These are phyloP conservation scores for Phytophthora cactorum DNA, from an alignment of 352 stramenopile species.

Conservation along the genomic window DNA sequence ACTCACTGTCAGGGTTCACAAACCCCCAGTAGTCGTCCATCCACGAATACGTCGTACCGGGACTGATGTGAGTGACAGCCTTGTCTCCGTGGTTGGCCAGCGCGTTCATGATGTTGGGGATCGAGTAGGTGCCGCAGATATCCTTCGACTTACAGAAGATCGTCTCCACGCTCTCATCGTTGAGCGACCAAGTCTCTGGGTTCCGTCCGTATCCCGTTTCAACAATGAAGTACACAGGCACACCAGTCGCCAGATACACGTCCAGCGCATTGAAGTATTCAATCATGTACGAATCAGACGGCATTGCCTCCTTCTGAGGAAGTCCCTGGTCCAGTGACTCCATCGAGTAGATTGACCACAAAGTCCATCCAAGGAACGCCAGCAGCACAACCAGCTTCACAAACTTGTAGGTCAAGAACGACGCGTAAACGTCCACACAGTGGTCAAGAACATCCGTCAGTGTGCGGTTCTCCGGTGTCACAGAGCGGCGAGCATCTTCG, in stretches of 20 bases:
- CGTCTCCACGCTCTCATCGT: slow-evolving; percentile 46
- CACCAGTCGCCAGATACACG: slow-evolving; percentile 56
- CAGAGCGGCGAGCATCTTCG: slow-evolving; percentile 19
- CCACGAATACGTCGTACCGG: slow-evolving; percentile 69
- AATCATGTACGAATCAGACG: slow-evolving; percentile 72
- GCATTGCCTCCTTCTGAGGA: slow-evolving; percentile 67
- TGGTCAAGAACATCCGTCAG: slow-evolving; percentile 43
- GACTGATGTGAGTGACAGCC: slow-evolving; percentile 55
- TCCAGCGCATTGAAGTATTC: slow-evolving; percentile 69
- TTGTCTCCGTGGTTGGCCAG: slow-evolving; percentile 56
- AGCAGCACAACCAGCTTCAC: slow-evolving; percentile 63
- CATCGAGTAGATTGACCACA: slow-evolving; percentile 62
- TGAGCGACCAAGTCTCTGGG: slow-evolving; percentile 51
- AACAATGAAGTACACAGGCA: slow-evolving; percentile 72
- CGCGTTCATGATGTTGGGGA: slow-evolving; percentile 65
- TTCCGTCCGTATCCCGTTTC: slow-evolving; percentile 61
- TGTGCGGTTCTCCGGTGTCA: slow-evolving; percentile 20
- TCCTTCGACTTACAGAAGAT: slow-evolving; percentile 71
- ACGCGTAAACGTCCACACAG: slow-evolving; percentile 55
- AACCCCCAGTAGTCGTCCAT: slow-evolving; percentile 78
- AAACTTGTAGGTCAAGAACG: slow-evolving; percentile 48
- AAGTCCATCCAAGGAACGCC: slow-evolving; percentile 49
- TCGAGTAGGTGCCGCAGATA: slow-evolving; percentile 58
- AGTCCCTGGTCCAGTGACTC: slow-evolving; percentile 62
- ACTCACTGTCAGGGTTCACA: slow-evolving; percentile 63